A percentile compares a stretch with the other conserved stretches of the same genome.
phyloP scores from a whole-genome alignment of 2,329 filamentous ascomycete genomes.

The Penicillium brevicompactum region DNA sequence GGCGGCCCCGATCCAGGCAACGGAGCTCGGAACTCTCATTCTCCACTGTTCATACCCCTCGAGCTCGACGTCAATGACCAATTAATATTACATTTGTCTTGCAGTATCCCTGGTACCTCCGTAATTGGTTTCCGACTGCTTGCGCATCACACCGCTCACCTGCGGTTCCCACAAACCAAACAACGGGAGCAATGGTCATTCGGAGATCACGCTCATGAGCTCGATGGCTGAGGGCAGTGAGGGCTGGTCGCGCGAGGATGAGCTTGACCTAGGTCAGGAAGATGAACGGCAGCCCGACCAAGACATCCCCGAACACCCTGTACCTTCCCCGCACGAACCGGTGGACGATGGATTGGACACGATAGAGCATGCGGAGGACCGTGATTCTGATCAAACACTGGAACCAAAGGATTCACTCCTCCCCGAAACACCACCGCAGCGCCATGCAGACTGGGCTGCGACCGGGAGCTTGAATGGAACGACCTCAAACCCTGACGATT shows the following conservation, averaged over 20 bases:
- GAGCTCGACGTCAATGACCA: not conserved
- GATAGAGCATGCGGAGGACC: slow-evolving; percentile 27
- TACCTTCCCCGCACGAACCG: slow-evolving; percentile 19
- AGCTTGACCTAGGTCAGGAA: slow-evolving; percentile 49
- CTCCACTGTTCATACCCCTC: slow-evolving; percentile 11
- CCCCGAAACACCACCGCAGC: slow-evolving; percentile 28
- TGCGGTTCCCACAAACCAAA: slow-evolving; percentile 10
- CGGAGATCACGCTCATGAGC: slow-evolving; percentile 64
- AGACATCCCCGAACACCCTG: slow-evolving; percentile 27
- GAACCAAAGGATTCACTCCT: slow-evolving; percentile 16
- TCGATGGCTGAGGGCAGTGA: slow-evolving; percentile 65
- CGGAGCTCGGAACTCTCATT: slow-evolving; percentile 9
- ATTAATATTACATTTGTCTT: not conserved
- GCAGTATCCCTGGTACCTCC: not conserved
- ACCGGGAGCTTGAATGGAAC: slow-evolving; percentile 63
- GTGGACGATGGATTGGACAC: slow-evolving; percentile 29
- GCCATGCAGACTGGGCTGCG: slow-evolving; percentile 20
- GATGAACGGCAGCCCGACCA: slow-evolving; percentile 34
- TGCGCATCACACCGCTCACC: slow-evolving; percentile 7
- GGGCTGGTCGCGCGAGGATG: slow-evolving; percentile 61
- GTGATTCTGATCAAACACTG: slow-evolving; percentile 22
- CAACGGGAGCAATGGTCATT: slow-evolving; percentile 55
- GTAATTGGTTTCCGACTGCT: not conserved
- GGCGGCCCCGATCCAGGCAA: slow-evolving; percentile 9
- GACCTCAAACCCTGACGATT: slow-evolving; percentile 77